Conservation (phyloP, 2,329 filamentous ascomycete species). For the Orbilia oligospora region DNA sequence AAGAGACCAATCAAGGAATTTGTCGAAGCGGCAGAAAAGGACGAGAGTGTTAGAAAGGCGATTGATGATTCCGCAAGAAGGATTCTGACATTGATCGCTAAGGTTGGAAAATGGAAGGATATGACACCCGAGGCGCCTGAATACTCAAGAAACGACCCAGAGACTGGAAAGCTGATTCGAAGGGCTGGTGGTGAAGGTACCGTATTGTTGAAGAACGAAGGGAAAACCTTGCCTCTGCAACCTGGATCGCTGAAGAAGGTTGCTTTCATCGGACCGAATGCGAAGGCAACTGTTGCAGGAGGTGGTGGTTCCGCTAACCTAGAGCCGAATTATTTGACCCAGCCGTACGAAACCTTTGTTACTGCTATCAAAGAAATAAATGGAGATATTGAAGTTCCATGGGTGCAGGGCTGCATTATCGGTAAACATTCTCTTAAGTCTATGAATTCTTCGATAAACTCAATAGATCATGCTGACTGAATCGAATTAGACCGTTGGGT, state of each 20-base stretch:
- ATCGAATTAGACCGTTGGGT: constrained; percentile 47
- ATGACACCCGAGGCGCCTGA: constrained; percentile 57
- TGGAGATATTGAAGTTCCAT: constrained; percentile 38
- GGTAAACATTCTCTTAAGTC: constrained; percentile 22
- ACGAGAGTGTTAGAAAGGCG: constrained; percentile 39
- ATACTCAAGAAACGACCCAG: constrained; percentile 41
- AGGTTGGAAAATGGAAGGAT: constrained; percentile 59
- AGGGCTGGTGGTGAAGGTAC: constrained; percentile 63
- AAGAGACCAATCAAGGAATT: constrained; percentile 41
- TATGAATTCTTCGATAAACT: too few species aligned
- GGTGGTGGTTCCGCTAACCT: constrained; percentile 54
- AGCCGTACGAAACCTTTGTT: constrained; percentile 55
- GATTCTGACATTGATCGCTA: constrained; percentile 47
- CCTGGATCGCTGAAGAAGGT: constrained; percentile 46
- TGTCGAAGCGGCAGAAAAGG: constrained; percentile 36
- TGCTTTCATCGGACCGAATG: constrained; percentile 80
- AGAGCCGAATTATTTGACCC: constrained; percentile 54
- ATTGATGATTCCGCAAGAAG: constrained; percentile 42
- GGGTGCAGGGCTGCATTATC: constrained; percentile 45
- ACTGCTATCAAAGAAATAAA: constrained; percentile 47
- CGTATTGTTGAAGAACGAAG: constrained; percentile 64
- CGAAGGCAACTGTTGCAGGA: constrained; percentile 54
- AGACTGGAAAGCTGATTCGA: constrained; percentile 60
- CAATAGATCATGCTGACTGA: background rate
- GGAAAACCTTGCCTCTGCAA: constrained; percentile 62